Evolutionary conservation across 352 stramenopile genomes (phyloP).

Genomic region (Aphanomyces euteiches): DNA sequence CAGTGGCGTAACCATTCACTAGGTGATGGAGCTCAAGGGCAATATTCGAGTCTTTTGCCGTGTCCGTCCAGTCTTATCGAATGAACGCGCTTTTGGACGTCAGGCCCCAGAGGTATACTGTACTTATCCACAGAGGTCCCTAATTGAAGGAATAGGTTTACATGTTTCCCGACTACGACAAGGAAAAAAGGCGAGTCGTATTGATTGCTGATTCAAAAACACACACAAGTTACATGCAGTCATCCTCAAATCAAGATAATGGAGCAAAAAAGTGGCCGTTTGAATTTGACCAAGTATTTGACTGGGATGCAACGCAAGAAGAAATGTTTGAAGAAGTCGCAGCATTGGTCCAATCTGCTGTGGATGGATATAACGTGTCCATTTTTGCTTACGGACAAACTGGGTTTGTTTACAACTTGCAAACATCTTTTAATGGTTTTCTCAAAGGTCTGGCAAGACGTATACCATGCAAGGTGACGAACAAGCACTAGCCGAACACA

Average conservation of each 20-base stretch:
- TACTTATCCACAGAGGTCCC: too few species aligned
- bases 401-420: constrained; percentile 39
- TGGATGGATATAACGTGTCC: constrained; percentile 96
- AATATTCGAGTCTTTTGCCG: constrained; percentile 96
- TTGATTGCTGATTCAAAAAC: constrained; percentile 56
- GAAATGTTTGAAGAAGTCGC: constrained; percentile 96
- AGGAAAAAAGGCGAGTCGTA: constrained; percentile 67
- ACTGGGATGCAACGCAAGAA: constrained; percentile 89
- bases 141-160: constrained; percentile 45
- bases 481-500: constrained; percentile 32
- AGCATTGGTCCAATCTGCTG: constrained; percentile 89
- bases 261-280: constrained; percentile 89
- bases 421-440: constrained; percentile 1
- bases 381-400: constrained; percentile 93
- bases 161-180: constrained; percentile 62
- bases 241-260: constrained; percentile 29
- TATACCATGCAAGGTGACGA: constrained; percentile 85
- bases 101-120: background rate
- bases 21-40: constrained; percentile 95
- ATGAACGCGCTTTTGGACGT: constrained; percentile 43
- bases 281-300: constrained; percentile 97
- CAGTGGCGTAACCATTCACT: background rate
- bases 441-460: constrained; percentile 71
- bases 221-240: constrained; percentile 56
- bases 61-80: constrained; percentile 82